Percentiles rank a stretch among this genome's conserved stretches.
phyloP scores from a whole-genome alignment of 352 stramenopile genomes.

The Pythium brachiatum region DNA sequence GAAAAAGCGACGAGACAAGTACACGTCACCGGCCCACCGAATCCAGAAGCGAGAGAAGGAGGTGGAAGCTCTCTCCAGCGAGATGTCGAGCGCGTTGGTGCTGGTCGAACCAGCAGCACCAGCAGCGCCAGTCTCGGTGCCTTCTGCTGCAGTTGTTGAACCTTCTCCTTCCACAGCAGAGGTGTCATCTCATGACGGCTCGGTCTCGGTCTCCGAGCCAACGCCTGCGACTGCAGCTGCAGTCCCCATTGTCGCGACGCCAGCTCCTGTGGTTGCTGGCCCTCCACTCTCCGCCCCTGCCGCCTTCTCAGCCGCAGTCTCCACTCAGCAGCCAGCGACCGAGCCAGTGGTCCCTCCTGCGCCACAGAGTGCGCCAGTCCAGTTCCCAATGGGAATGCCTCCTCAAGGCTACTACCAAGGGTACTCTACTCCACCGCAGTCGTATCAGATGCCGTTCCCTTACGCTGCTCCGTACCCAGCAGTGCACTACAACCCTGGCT shows the following conservation, averaged over 20 bases:
- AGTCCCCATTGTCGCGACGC: neutral
- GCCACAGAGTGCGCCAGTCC: slow-evolving; percentile 10
- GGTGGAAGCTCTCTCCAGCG: slow-evolving; percentile 18
- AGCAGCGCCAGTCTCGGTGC: neutral
- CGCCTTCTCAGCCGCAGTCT: neutral
- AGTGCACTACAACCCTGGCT: slow-evolving; percentile 16
- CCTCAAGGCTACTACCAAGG: slow-evolving; percentile 37
- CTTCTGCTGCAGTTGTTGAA: neutral
- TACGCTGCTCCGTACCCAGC: slow-evolving; percentile 38
- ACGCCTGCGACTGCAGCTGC: neutral
- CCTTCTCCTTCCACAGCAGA: neutral
- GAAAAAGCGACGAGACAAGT: slow-evolving; percentile 61
- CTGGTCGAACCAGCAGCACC: slow-evolving; percentile 34
- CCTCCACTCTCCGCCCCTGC: slow-evolving; percentile 6
- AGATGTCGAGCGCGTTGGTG: slow-evolving; percentile 50
- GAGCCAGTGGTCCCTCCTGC: slow-evolving; percentile 7
- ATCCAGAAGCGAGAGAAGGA: slow-evolving; percentile 34
- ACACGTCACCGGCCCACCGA: slow-evolving; percentile 48
- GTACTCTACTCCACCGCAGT: slow-evolving; percentile 23
- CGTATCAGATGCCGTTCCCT: slow-evolving; percentile 23
- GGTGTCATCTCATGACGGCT: neutral
- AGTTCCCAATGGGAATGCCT: slow-evolving; percentile 11
- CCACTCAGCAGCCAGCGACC: neutral
- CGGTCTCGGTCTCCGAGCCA: neutral
- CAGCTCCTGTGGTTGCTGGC: neutral